phyloP scores from a whole-genome alignment of 495 filamentous ascomycete species.

The Lepraria neglecta region DNA sequence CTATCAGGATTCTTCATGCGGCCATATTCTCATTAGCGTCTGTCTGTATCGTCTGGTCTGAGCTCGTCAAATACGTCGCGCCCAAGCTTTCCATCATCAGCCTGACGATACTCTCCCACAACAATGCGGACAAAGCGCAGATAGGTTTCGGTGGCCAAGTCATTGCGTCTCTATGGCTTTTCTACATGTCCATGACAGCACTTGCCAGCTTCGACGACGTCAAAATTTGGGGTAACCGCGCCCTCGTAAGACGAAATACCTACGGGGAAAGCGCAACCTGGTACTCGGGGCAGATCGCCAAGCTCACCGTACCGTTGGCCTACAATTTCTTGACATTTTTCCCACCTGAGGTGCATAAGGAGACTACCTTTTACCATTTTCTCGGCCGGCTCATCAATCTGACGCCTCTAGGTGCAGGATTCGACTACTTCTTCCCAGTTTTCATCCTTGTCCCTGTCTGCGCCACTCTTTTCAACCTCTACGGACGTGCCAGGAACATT shows the following conservation, averaged over 20 bases:
- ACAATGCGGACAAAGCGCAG: constrained; percentile 53
- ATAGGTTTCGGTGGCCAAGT: constrained; percentile 79
- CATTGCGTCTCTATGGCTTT: constrained; percentile 77
- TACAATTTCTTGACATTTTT: constrained; percentile 96
- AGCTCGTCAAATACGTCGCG: constrained; percentile 70
- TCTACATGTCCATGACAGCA: constrained; percentile 86
- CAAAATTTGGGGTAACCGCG: constrained; percentile 90
- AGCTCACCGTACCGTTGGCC: constrained; percentile 80
- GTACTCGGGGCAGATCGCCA: constrained; percentile 86
- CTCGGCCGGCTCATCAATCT: constrained; percentile 78
- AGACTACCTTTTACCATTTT: constrained; percentile 80
- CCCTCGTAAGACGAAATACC: constrained; percentile 82
- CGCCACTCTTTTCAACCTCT: constrained; percentile 79
- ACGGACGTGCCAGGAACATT: constrained; percentile 67
- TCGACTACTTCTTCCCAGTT: constrained; percentile 80
- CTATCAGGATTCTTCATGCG: constrained; percentile 53
- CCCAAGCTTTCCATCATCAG: constrained; percentile 75
- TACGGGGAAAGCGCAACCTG: constrained; percentile 88
- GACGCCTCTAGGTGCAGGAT: constrained; percentile 75
- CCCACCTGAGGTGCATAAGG: constrained; percentile 54
- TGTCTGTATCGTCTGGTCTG: constrained; percentile 80
- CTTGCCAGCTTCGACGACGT: constrained; percentile 80
- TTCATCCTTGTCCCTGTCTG: constrained; percentile 77
- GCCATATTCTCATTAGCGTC: constrained; percentile 66
- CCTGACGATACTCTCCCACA: constrained; percentile 77